Conservation (phyloP, 1,284 basidiomycete species). For the Papiliotrema terrestris region DNA sequence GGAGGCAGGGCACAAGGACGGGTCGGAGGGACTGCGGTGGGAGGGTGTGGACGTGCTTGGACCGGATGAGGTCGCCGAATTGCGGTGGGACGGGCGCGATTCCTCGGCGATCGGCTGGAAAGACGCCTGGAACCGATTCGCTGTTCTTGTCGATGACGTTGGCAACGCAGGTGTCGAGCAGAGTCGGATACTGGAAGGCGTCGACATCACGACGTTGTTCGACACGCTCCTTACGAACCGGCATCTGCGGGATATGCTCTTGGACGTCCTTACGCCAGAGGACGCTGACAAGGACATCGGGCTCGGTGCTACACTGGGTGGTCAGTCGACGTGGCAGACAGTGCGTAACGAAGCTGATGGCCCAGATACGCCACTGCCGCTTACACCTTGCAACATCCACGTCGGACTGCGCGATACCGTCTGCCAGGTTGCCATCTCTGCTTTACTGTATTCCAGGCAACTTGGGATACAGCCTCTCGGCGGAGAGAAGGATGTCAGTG, state of each 20-base stretch:
- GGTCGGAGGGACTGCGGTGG: slow-evolving; percentile 21
- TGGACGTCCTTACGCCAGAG: neutral
- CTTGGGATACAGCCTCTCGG: slow-evolving; percentile 38
- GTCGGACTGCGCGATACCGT: slow-evolving; percentile 29
- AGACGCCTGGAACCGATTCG: neutral
- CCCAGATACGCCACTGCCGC: neutral
- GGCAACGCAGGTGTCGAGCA: neutral
- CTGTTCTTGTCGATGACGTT: neutral
- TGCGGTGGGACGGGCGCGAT: slow-evolving; percentile 1
- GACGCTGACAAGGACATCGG: neutral
- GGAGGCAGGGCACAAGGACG: slow-evolving; percentile 3
- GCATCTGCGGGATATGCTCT: slow-evolving; percentile 8
- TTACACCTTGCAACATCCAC: slow-evolving; percentile 16
- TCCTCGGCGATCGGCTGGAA: slow-evolving; percentile 15
- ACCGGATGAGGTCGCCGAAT: slow-evolving; percentile 25
- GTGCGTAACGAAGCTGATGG: neutral
- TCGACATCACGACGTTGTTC: slow-evolving; percentile 5
- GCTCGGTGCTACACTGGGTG: neutral
- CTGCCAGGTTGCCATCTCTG: slow-evolving; percentile 29
- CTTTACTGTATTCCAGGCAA: slow-evolving; percentile 39
- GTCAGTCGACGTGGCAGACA: neutral
- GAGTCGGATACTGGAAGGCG: neutral
- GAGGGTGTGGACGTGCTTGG: slow-evolving; percentile 25
- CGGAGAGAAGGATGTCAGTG: slow-evolving; percentile 33
- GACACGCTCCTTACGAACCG: slow-evolving; percentile 13